These are phyloP conservation scores for Amoebophrya sp. DNA, from an alignment of 169 alveolate species.

Conservation along the genomic window DNA sequence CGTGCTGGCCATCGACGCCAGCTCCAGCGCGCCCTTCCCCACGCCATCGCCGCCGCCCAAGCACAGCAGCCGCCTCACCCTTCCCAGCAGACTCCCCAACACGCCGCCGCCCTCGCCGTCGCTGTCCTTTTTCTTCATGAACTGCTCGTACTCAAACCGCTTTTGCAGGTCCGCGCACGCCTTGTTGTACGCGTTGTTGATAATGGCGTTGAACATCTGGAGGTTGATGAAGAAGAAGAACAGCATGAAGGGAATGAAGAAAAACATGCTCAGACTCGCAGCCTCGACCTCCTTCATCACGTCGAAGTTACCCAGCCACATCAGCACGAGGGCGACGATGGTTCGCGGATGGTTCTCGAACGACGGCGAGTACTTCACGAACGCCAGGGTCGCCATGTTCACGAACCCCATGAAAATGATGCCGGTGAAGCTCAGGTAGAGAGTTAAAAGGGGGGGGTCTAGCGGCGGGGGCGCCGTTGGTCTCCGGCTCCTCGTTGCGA, in stretches of 20 bases:
- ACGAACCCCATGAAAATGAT: background rate
- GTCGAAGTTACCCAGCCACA: background rate
- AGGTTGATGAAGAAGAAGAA: background rate
- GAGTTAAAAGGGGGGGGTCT: too few species aligned
- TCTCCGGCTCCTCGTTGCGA: too few species aligned
- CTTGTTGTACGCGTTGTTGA: background rate
- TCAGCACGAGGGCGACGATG: background rate
- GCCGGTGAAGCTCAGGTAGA: background rate
- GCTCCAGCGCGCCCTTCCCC: too few species aligned
- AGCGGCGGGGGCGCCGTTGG: too few species aligned
- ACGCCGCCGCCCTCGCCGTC: too few species aligned
- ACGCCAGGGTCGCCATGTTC: background rate
- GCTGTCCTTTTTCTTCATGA: background rate
- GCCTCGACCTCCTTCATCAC: background rate
- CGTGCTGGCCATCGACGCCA: too few species aligned
- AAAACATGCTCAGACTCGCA: background rate
- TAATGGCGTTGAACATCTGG: background rate
- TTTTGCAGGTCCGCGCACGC: background rate
- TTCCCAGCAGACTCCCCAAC: too few species aligned
- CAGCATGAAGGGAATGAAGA: background rate
- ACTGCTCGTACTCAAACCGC: background rate
- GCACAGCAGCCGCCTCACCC: too few species aligned
- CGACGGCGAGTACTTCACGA: background rate
- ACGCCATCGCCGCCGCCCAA: too few species aligned
- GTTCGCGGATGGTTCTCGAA: background rate